phyloP scores from a whole-genome alignment of 1,284 basidiomycete species.

The Moesziomyces antarcticus region DNA sequence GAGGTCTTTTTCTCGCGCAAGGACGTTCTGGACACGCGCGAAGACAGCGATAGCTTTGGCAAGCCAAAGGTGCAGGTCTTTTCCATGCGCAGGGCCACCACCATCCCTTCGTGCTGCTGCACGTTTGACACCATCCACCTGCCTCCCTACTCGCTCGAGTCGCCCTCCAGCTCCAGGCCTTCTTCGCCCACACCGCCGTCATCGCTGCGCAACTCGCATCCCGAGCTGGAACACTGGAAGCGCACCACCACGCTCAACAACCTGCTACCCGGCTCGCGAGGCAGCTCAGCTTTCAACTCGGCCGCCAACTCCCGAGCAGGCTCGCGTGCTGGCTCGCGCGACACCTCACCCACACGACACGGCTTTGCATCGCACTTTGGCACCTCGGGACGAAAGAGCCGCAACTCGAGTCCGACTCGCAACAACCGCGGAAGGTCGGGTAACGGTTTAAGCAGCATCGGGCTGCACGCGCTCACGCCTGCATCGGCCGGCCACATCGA shows the following conservation, averaged over 20 bases:
- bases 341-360: slow-evolving; percentile 53
- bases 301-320: slow-evolving; percentile 31
- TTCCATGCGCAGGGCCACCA: slow-evolving; percentile 58
- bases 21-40: slow-evolving; percentile 57
- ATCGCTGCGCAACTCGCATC: slow-evolving; percentile 38
- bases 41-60: slow-evolving; percentile 57
- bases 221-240: slow-evolving; percentile 59
- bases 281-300: slow-evolving; percentile 37
- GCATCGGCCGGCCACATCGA: slow-evolving; percentile 49
- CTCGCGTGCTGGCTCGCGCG: slow-evolving; percentile 48
- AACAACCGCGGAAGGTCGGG: slow-evolving; percentile 34
- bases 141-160: slow-evolving; percentile 64
- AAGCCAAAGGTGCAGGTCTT: slow-evolving; percentile 66
- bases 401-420: slow-evolving; percentile 47
- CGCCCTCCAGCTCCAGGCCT: slow-evolving; percentile 54
- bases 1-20: slow-evolving; percentile 65
- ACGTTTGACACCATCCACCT: slow-evolving; percentile 65
- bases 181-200: slow-evolving; percentile 50
- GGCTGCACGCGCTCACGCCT: slow-evolving; percentile 47
- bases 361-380: slow-evolving; percentile 48
- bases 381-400: slow-evolving; percentile 40
- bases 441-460: slow-evolving; percentile 39
- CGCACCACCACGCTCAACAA: slow-evolving; percentile 54
- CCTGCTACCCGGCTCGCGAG: slow-evolving; percentile 48
- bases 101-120: slow-evolving; percentile 60